These are phyloP conservation scores for Leucocoprinus birnbaumii DNA, from an alignment of 768 basidiomycete species.

Conservation along the genomic window DNA sequence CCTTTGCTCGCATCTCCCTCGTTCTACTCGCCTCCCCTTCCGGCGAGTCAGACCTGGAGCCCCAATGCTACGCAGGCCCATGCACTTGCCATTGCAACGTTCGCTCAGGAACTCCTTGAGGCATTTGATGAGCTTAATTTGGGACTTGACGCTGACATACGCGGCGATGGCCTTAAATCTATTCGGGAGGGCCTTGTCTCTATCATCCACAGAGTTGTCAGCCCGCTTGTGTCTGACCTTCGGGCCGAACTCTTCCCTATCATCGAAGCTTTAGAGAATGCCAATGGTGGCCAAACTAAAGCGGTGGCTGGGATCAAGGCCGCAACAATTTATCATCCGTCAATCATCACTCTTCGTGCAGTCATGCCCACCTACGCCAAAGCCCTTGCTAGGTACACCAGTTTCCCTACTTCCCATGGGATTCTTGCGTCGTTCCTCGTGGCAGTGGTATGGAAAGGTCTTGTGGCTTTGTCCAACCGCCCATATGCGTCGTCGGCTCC, in stretches of 20 bases:
- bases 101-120: constrained; percentile 73
- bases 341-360: constrained; percentile 54
- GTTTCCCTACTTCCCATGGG: constrained; percentile 51
- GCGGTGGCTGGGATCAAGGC: constrained; percentile 27
- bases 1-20: constrained; percentile 64
- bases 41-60: constrained; percentile 46
- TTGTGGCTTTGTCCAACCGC: constrained; percentile 72
- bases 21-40: constrained; percentile 51
- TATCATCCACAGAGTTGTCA: constrained; percentile 61
- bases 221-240: constrained; percentile 61
- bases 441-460: constrained; percentile 68
- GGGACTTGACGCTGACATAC: constrained; percentile 55
- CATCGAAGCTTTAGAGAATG: constrained; percentile 58
- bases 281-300: constrained; percentile 31
- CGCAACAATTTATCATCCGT: constrained; percentile 45
- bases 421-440: constrained; percentile 70
- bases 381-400: constrained; percentile 53
- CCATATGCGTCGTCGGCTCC: constrained; percentile 35
- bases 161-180: constrained; percentile 66
- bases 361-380: constrained; percentile 63
- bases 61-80: constrained; percentile 69
- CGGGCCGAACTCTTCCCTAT: constrained; percentile 59
- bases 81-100: constrained; percentile 63
- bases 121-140: constrained; percentile 65
- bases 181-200: constrained; percentile 73